Conservation (phyloP, 2,329 filamentous ascomycete genomes). For the Diaporthe citrichinensis region DNA sequence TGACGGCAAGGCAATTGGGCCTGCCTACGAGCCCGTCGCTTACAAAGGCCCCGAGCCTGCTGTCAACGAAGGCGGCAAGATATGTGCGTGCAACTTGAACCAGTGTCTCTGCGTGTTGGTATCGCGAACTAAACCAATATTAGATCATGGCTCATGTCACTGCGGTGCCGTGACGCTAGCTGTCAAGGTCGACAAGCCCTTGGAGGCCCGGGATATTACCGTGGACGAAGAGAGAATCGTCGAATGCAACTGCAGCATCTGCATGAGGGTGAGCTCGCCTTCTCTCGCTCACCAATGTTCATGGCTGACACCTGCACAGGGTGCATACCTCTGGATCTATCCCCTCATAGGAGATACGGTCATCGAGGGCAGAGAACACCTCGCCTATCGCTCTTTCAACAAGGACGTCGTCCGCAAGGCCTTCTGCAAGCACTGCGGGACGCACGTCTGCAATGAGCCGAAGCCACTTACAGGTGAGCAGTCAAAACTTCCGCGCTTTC, state of each 20-base stretch:
- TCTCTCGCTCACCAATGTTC: slow-evolving; percentile 11
- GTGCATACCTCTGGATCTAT: slow-evolving; percentile 62
- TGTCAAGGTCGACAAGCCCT: slow-evolving; percentile 55
- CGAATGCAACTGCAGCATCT: slow-evolving; percentile 68
- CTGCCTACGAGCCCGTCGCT: slow-evolving; percentile 52
- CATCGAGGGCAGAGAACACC: slow-evolving; percentile 57
- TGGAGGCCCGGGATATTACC: slow-evolving; percentile 53
- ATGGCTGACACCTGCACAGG: slow-evolving; percentile 48
- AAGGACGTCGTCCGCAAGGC: slow-evolving; percentile 53
- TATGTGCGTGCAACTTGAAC: slow-evolving; percentile 45
- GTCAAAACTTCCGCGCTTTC: no score
- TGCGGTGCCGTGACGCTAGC: slow-evolving; percentile 64
- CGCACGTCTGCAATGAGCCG: slow-evolving; percentile 55
- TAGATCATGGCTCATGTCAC: slow-evolving; percentile 65
- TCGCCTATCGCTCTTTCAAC: slow-evolving; percentile 56
- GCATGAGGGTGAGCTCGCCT: slow-evolving; percentile 55
- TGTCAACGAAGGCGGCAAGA: slow-evolving; percentile 53
- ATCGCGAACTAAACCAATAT: background rate
- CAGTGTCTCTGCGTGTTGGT: background rate
- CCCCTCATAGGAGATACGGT: slow-evolving; percentile 55
- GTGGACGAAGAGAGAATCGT: slow-evolving; percentile 47
- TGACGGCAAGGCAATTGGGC: slow-evolving; percentile 53
- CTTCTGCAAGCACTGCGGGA: slow-evolving; percentile 65
- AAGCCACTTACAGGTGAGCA: slow-evolving; percentile 48
- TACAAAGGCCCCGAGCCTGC: slow-evolving; percentile 60